Evolutionary conservation across 2,329 filamentous ascomycete species (phyloP), one percentile per base, ranked within the genome.

Genomic region (Phaeophleospora eucalypticola): DNA sequence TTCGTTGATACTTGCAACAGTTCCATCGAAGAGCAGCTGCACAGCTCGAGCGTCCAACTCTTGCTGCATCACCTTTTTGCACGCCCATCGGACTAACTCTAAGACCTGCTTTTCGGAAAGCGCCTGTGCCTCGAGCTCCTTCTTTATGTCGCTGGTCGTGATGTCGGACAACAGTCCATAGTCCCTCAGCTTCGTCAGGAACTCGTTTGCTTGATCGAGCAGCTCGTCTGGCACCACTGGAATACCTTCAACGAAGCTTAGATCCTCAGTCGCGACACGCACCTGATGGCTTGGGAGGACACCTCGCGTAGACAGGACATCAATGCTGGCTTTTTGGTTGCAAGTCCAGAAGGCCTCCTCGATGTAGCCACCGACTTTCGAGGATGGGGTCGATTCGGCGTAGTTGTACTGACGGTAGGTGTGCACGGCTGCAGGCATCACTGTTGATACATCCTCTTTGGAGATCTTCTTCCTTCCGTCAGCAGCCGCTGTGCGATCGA

Each of bases 301-400:
- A 46, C 94, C 94, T 48, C 84, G 82, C 16, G 86, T 95, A 1
- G 90, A 96, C 55, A 94, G 83, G 4, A 96, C 79, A 61, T 96
- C 90, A 47, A 97, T 89, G 0, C 81, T 84, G 2, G 88, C 82
- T 53, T 84, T 85, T 63, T 82, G 84, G 61, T 87, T 93, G 53
- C 88, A 90, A 29, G 83, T 94, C 93, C 93, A 98, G 65, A 98
- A 98, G 0, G 89, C 87, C 68, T 96, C 88, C 62, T 96, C 90
- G 43, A 98, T 88, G 51, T 88, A 85, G 61, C 89, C 82, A 0
- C 89, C 88, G 16, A 97, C 86, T 50, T 87, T 79, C 0, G 79
- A 79, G 52, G 87, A 94, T 1, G 93, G 93, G 0, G 94, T 97
- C 1, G 93, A 96, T 61, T 95, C 88, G 32, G 78, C 79, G 57